These are phyloP conservation scores for Amanita muscaria DNA, from an alignment of 768 basidiomycete genomes.

Conservation along the genomic window DNA sequence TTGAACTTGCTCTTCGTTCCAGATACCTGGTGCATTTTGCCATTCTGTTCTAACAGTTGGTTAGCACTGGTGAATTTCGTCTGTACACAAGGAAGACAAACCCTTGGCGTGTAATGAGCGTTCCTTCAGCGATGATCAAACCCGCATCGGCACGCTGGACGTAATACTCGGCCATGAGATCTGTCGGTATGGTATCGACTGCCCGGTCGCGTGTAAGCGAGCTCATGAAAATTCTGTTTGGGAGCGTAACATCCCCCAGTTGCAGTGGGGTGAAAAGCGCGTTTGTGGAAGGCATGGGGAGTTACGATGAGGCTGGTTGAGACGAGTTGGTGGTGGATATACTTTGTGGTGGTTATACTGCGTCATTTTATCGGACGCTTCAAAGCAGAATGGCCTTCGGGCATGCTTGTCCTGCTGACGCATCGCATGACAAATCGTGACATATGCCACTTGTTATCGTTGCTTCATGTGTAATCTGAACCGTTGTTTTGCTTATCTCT, in stretches of 20 bases:
- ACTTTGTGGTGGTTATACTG: too few relatives aligned
- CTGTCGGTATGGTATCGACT: slow-evolving; percentile 27
- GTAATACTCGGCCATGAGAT: slow-evolving; percentile 32
- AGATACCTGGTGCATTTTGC: slow-evolving; percentile 38
- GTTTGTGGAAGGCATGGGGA: too few relatives aligned
- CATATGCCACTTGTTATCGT: too few relatives aligned
- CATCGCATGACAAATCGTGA: too few relatives aligned
- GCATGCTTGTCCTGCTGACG: too few relatives aligned
- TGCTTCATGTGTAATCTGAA: too few relatives aligned
- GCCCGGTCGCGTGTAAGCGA: slow-evolving; percentile 34
- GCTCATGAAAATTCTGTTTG: slow-evolving; percentile 32
- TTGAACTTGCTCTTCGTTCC: slow-evolving; percentile 33
- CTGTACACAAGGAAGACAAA: slow-evolving; percentile 11
- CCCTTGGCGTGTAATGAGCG: slow-evolving; percentile 34
- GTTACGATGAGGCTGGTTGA: too few relatives aligned
- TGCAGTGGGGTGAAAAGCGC: slow-evolving; percentile 24
- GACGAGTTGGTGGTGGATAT: too few relatives aligned
- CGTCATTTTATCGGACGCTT: too few relatives aligned
- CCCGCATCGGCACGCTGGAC: slow-evolving; percentile 33
- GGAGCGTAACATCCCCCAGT: slow-evolving; percentile 27
- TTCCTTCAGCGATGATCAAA: slow-evolving; percentile 32
- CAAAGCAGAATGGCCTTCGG: too few relatives aligned
- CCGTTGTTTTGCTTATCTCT: too few relatives aligned
- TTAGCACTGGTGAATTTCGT: neutral
- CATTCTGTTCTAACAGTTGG: slow-evolving; percentile 29